phyloP scores from a whole-genome alignment of 2,329 filamentous ascomycete genomes.

The Colletotrichum salicis region DNA sequence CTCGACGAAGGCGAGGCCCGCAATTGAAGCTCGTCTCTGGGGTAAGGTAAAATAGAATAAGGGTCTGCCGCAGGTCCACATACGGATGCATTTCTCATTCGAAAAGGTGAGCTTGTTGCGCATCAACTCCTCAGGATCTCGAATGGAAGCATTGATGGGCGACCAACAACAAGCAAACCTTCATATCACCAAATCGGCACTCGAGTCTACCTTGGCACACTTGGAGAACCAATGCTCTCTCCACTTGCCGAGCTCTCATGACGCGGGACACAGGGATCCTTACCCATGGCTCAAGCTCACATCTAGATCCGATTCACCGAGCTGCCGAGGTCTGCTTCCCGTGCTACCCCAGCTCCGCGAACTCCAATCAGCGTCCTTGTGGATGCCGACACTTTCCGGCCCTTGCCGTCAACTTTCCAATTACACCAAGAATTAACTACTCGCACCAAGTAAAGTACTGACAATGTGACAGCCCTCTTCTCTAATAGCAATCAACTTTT shows the following conservation, averaged over 20 bases:
- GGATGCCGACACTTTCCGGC: conserved; percentile 30
- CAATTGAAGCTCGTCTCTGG: conserved; percentile 13
- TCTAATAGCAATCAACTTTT: conserved; percentile 29
- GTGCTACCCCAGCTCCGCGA: conserved; percentile 7
- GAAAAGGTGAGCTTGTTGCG: too few relatives aligned
- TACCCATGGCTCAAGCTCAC: neutral
- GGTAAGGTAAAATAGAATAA: neutral
- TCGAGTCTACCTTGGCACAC: neutral
- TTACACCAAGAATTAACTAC: neutral
- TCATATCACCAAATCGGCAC: neutral
- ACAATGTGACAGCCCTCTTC: neutral
- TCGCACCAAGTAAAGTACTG: neutral
- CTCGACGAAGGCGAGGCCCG: neutral
- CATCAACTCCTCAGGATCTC: neutral
- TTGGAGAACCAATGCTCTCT: neutral
- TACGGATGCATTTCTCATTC: neutral
- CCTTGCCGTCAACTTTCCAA: conserved; percentile 1
- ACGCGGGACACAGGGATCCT: conserved; percentile 1
- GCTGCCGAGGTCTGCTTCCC: conserved; percentile 27
- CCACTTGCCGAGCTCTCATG: neutral
- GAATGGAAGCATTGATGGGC: neutral
- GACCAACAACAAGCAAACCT: too few relatives aligned
- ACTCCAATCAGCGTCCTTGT: conserved; percentile 18
- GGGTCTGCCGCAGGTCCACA: neutral
- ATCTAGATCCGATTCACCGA: conserved; percentile 24